Evolutionary conservation across 768 basidiomycete genomes (phyloP).

Genomic region (Boletus rex-veris): DNA sequence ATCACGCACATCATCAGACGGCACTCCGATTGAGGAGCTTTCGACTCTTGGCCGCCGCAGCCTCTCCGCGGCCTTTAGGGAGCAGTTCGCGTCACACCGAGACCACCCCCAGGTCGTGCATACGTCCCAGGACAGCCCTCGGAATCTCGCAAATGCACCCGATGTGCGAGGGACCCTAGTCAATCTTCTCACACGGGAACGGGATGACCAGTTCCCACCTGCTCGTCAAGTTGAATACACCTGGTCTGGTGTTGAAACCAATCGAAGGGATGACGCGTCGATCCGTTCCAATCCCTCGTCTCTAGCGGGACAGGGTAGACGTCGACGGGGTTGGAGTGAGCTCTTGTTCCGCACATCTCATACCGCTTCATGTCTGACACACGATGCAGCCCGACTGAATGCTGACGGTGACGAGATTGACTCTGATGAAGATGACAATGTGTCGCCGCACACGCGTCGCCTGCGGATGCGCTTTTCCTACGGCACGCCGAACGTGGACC

Average conservation of each 20-base stretch:
- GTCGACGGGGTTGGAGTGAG: conserved; percentile 35
- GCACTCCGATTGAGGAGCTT: conserved; percentile 19
- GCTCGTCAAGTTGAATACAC: conserved; percentile 8
- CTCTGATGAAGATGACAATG: conserved; percentile 52
- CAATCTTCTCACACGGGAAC: conserved; percentile 23
- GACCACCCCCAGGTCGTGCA: conserved; percentile 7
- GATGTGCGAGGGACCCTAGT: conserved; percentile 25
- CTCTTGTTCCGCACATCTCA: not conserved
- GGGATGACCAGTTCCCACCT: conserved; percentile 13
- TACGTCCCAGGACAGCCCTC: conserved; percentile 15
- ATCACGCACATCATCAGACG: conserved; percentile 25
- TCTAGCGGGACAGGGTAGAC: conserved; percentile 21
- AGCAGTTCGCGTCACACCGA: conserved; percentile 16
- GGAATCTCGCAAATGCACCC: conserved; percentile 19
- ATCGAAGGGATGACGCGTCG: conserved; percentile 9
- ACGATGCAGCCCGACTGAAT: conserved; percentile 33
- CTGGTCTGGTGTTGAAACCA: conserved; percentile 2
- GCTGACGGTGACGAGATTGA: conserved; percentile 63
- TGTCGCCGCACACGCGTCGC: conserved; percentile 50
- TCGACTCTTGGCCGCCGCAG: conserved; percentile 12
- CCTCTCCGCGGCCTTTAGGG: conserved; percentile 21
- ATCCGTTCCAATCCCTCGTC: conserved; percentile 8
- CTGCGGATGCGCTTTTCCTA: conserved; percentile 39
- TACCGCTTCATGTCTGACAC: conserved; percentile 6
- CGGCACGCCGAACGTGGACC: conserved; percentile 16